Conservation (phyloP, 2,329 filamentous ascomycete genomes). For the Monosporascus cannonballus region DNA sequence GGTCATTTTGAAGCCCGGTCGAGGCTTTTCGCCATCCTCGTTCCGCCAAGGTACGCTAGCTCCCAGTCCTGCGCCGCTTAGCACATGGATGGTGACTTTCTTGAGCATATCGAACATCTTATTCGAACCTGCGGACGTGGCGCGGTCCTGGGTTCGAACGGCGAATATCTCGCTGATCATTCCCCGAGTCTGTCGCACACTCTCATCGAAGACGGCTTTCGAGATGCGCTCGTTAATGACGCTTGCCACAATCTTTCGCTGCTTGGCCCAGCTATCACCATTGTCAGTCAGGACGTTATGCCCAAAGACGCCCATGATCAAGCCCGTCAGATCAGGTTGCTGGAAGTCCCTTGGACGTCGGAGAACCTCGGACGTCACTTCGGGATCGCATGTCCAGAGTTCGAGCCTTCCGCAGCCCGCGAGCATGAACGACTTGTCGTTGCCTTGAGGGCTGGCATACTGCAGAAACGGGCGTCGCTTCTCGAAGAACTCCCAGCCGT, state of each 20-base stretch:
- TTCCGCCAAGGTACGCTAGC: conserved; percentile 13
- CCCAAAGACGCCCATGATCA: no score
- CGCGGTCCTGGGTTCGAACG: neutral
- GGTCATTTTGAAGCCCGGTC: conserved; percentile 21
- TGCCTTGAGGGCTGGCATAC: neutral
- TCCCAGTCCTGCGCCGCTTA: conserved; percentile 25
- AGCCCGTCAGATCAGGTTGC: no score
- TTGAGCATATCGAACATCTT: conserved; percentile 25
- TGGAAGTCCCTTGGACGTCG: neutral
- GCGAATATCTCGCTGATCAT: conserved; percentile 18
- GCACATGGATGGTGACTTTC: conserved; percentile 26
- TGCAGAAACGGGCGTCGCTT: neutral
- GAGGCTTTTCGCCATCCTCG: conserved; percentile 14
- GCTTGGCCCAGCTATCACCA: conserved; percentile 17
- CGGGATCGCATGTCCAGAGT: neutral
- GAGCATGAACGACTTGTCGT: neutral
- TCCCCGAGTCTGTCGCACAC: conserved; percentile 18
- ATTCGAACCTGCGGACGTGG: no score
- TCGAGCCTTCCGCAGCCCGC: neutral
- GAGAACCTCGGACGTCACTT: neutral
- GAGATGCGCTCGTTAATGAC: conserved; percentile 28
- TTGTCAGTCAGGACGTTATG: no score
- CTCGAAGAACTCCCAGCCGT: neutral
- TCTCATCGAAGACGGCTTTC: conserved; percentile 23
- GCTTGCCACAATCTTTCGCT: conserved; percentile 23